Conservation (phyloP, 495 filamentous ascomycete species). For the Arthonia radiata region DNA sequence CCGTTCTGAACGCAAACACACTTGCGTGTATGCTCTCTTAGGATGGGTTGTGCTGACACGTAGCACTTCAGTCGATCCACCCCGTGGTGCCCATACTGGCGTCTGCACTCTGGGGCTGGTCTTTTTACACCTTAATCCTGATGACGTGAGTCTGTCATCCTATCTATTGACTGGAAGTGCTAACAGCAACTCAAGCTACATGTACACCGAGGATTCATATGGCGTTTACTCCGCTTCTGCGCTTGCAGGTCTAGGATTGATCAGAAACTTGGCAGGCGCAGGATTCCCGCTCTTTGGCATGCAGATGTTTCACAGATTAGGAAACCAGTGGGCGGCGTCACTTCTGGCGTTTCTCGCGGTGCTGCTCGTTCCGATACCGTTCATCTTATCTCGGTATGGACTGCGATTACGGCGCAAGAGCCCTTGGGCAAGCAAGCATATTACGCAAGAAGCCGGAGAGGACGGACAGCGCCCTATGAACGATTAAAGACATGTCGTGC, state of each 20-base stretch:
- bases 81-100: slow-evolving; percentile 25
- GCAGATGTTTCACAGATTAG: slow-evolving; percentile 9
- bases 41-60: no score
- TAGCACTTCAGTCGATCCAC: slow-evolving; percentile 16
- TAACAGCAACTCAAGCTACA: no score
- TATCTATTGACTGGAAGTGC: no score
- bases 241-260: slow-evolving; percentile 18
- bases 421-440: no score
- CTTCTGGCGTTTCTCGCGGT: slow-evolving; percentile 28
- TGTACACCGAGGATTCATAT: slow-evolving; percentile 11
- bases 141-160: no score
- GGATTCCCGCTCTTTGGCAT: slow-evolving; percentile 20
- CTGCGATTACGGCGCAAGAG: no score
- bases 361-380: slow-evolving; percentile 21
- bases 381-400: slow-evolving; percentile 25
- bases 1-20: no score
- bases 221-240: slow-evolving; percentile 15
- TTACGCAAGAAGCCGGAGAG: no score
- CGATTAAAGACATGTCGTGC: no score
- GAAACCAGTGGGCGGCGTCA: slow-evolving; percentile 30
- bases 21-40: no score
- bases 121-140: slow-evolving; percentile 13
- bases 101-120: slow-evolving; percentile 17
- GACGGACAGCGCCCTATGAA: no score
- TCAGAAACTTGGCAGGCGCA: slow-evolving; percentile 19